phyloP scores from a whole-genome alignment of 495 filamentous ascomycete genomes.

The Tuber brumale region DNA sequence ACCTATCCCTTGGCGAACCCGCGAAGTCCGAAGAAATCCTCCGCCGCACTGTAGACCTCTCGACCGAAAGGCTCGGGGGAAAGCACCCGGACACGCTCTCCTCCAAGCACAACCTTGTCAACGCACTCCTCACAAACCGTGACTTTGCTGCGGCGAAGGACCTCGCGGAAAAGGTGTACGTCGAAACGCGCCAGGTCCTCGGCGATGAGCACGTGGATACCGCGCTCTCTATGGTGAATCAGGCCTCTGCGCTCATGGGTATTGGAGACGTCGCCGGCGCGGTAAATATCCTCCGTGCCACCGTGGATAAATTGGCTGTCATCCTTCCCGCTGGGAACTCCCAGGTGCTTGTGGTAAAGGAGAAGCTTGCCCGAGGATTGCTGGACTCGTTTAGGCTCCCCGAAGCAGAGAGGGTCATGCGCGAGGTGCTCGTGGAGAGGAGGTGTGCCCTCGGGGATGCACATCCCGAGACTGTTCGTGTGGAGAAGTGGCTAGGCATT shows the following conservation, averaged over 20 bases:
- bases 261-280: background rate
- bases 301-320: background rate
- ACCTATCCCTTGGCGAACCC: background rate
- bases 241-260: background rate
- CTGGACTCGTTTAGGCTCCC: background rate
- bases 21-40: background rate
- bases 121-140: background rate
- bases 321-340: background rate
- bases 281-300: background rate
- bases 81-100: background rate
- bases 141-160: background rate
- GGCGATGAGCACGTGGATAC: background rate
- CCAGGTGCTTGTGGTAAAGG: background rate
- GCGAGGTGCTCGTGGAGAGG: background rate
- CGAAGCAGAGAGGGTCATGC: background rate
- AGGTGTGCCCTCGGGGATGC: background rate
- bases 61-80: background rate
- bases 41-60: background rate
- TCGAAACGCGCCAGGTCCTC: background rate
- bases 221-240: background rate
- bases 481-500: background rate
- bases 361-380: background rate
- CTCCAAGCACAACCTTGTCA: slow-evolving; percentile 3
- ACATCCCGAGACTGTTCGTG: background rate
- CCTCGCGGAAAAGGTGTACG: background rate